phyloP scores from a whole-genome alignment of 1,139 yeast species.

The Pichia sp. region DNA sequence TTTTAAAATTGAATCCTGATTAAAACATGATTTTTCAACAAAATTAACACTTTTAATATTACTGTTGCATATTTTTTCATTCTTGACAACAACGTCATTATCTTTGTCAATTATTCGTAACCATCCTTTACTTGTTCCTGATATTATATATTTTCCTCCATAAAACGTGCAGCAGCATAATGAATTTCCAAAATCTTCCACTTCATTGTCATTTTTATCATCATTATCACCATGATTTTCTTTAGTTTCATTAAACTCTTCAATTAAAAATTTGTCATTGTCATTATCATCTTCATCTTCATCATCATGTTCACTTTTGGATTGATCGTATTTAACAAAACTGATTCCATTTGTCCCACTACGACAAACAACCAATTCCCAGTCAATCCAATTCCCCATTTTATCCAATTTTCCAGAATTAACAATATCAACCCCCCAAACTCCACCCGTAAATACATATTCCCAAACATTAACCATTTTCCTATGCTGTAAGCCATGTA shows the following conservation, averaged over 20 bases:
- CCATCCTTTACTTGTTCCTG: slow-evolving; percentile 82
- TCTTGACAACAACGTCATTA: slow-evolving; percentile 36
- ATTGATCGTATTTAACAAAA: slow-evolving; percentile 36
- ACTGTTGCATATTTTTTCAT: slow-evolving; percentile 55
- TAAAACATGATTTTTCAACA: slow-evolving; percentile 39
- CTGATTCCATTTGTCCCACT: slow-evolving; percentile 52
- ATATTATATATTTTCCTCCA: slow-evolving; percentile 48
- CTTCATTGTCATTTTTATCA: slow-evolving; percentile 1
- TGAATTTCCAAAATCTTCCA: slow-evolving; percentile 20
- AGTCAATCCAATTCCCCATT: not conserved
- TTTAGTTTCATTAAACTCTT: not conserved
- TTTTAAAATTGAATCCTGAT: not conserved
- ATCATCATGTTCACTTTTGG: too few relatives aligned
- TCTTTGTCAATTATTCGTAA: slow-evolving; percentile 44
- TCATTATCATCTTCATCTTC: too few relatives aligned
- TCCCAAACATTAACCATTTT: slow-evolving; percentile 34
- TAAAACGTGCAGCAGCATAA: slow-evolving; percentile 33
- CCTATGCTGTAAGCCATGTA: slow-evolving; percentile 67
- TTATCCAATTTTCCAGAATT: not conserved
- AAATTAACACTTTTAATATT: slow-evolving; percentile 67
- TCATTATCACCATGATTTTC: slow-evolving; percentile 20
- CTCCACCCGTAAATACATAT: slow-evolving; percentile 59
- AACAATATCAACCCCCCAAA: slow-evolving; percentile 67
- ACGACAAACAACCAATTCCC: slow-evolving; percentile 41
- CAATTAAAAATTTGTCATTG: not conserved